Conservation (phyloP, 2,329 filamentous ascomycete genomes). For the Talaromyces funiculosus region DNA sequence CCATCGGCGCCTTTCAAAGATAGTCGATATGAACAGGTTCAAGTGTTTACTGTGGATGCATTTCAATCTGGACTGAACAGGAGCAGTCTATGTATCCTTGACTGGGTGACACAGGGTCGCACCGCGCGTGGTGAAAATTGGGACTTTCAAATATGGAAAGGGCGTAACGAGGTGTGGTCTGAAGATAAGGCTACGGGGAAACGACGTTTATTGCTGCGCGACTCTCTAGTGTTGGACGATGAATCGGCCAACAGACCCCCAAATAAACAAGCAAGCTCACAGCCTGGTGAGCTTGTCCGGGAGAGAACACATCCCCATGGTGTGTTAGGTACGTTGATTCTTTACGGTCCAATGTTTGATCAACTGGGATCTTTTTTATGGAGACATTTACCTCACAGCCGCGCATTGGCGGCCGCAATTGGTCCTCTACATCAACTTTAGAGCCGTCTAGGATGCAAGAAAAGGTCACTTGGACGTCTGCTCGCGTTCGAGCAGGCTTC, state of each 20-base stretch:
- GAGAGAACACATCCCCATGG: constrained; percentile 68
- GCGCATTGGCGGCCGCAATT: constrained; percentile 76
- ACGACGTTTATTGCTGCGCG: constrained; percentile 68
- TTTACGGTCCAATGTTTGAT: constrained; percentile 67
- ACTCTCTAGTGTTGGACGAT: constrained; percentile 70
- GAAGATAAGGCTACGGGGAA: constrained; percentile 35
- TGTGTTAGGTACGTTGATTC: constrained; percentile 77
- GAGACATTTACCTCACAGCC: constrained; percentile 72
- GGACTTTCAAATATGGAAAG: constrained; percentile 73
- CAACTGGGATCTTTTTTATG: constrained; percentile 68
- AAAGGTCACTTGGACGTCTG: constrained; percentile 74
- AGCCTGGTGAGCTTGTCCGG: constrained; percentile 21
- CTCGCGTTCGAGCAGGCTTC: constrained; percentile 67
- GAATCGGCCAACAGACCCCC: constrained; percentile 31
- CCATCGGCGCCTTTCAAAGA: constrained; percentile 85
- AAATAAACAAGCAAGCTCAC: neutral
- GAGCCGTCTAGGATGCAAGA: constrained; percentile 34
- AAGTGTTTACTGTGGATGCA: constrained; percentile 62
- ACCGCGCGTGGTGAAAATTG: constrained; percentile 82
- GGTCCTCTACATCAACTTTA: constrained; percentile 39
- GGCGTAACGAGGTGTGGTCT: constrained; percentile 71
- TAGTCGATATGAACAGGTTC: constrained; percentile 77
- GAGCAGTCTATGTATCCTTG: constrained; percentile 69
- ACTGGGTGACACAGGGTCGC: constrained; percentile 91
- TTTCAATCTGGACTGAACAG: constrained; percentile 31